These are phyloP conservation scores for Ophiostoma sp. DNA, from an alignment of 2,329 filamentous ascomycete species.

Conservation along the genomic window DNA sequence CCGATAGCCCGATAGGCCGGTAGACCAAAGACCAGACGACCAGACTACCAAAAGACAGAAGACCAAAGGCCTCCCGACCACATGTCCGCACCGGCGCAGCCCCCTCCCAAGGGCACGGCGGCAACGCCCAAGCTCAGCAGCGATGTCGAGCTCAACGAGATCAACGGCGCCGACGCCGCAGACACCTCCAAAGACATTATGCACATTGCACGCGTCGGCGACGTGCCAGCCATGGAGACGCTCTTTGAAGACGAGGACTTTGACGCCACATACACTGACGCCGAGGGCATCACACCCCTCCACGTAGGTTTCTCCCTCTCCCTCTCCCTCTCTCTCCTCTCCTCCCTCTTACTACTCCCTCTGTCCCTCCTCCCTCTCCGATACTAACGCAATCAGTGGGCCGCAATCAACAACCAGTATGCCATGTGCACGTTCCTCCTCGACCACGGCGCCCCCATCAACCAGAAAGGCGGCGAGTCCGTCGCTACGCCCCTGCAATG, in stretches of 20 bases:
- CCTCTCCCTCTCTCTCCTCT: neutral
- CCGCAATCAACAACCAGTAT: constrained; percentile 97
- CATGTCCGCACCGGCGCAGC: constrained; percentile 43
- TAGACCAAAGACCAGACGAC: no score
- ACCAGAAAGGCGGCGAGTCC: constrained; percentile 91
- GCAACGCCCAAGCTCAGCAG: constrained; percentile 52
- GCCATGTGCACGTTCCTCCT: constrained; percentile 95
- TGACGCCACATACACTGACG: constrained; percentile 77
- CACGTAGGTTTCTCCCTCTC: constrained; percentile 53
- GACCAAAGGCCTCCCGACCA: neutral
- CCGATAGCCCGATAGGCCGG: no score
- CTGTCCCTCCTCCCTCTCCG: neutral
- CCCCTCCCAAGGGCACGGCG: constrained; percentile 48
- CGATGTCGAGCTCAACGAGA: constrained; percentile 49
- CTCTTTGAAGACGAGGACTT: constrained; percentile 78
- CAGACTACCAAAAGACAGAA: neutral
- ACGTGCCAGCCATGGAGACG: constrained; percentile 80
- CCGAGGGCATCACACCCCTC: constrained; percentile 89
- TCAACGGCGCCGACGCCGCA: constrained; percentile 33
- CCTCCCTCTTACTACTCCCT: neutral
- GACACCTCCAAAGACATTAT: constrained; percentile 70
- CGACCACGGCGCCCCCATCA: constrained; percentile 78
- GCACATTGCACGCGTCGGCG: constrained; percentile 85
- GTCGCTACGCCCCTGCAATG: constrained; percentile 91
- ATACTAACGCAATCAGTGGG: constrained; percentile 62